A percentile compares a stretch with the other conserved stretches of the same genome.
Conservation (phyloP, 192 early-diverging fungal species). For the Paraglomus brasilianum region DNA sequence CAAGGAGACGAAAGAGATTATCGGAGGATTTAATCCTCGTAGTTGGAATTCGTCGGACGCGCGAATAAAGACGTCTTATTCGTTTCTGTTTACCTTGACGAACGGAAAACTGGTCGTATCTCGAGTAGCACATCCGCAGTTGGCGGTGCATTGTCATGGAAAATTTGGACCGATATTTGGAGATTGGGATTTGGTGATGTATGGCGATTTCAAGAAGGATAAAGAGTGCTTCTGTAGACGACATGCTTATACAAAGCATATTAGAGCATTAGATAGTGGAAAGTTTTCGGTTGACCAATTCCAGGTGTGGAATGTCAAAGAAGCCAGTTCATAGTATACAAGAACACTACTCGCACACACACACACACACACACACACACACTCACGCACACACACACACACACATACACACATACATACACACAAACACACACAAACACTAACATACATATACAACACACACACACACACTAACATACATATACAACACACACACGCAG, state of each 20-base stretch:
- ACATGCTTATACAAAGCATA: slow-evolving; percentile 20
- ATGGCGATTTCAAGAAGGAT: slow-evolving; percentile 26
- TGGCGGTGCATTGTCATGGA: slow-evolving; percentile 30
- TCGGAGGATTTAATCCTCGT: slow-evolving; percentile 35
- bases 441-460: no score
- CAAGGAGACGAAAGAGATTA: slow-evolving; percentile 24
- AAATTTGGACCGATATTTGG: slow-evolving; percentile 29
- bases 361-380: no score
- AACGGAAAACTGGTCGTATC: slow-evolving; percentile 2
- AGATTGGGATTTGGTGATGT: slow-evolving; percentile 21
- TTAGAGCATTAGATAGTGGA: neutral
- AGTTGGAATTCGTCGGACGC: slow-evolving; percentile 28
- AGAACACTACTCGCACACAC: no score
- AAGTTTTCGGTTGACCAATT: no score
- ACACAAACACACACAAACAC: no score
- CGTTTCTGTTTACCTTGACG: slow-evolving; percentile 28
- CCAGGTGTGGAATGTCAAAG: no score
- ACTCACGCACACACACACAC: no score
- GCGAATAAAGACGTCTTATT: slow-evolving; percentile 2
- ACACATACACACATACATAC: no score
- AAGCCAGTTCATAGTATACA: no score
- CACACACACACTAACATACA: no score
- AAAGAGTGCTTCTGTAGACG: slow-evolving; percentile 20
- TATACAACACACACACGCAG: no score
- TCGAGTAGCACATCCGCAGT: slow-evolving; percentile 13